Conservation (phyloP, 2,329 filamentous ascomycete species). For the Penicillium sp. region DNA sequence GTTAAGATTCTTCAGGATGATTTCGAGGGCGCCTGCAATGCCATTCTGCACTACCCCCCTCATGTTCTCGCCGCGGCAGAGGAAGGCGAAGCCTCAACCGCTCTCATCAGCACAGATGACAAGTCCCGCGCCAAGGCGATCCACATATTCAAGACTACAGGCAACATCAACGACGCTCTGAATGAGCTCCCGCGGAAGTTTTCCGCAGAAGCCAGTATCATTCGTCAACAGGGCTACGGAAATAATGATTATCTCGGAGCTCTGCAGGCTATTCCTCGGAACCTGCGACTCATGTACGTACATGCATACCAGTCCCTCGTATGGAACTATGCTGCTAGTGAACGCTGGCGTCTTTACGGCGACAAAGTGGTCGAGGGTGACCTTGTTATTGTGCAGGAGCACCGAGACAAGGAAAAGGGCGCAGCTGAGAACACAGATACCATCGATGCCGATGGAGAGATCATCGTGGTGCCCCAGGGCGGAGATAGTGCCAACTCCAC, state of each 20-base stretch:
- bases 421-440: constrained; percentile 34
- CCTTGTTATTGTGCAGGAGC: constrained; percentile 68
- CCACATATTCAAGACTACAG: constrained; percentile 66
- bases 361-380: constrained; percentile 77
- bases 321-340: constrained; percentile 84
- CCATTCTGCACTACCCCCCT: constrained; percentile 72
- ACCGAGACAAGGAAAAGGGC: constrained; percentile 47
- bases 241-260: constrained; percentile 77
- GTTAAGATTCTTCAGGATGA: constrained; percentile 79
- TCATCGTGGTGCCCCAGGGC: constrained; percentile 61
- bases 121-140: constrained; percentile 76
- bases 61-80: constrained; percentile 60
- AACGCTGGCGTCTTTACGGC: constrained; percentile 76
- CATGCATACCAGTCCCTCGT: constrained; percentile 95
- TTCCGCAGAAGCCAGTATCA: constrained; percentile 73
- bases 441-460: constrained; percentile 63
- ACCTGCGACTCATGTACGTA: constrained; percentile 88
- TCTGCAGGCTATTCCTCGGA: constrained; percentile 74
- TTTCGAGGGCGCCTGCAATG: constrained; percentile 75
- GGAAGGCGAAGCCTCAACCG: constrained; percentile 40
- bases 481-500: constrained; percentile 56
- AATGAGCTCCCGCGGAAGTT: constrained; percentile 75
- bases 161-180: constrained; percentile 61
- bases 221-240: constrained; percentile 66
- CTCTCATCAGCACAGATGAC: constrained; percentile 71